Evolutionary conservation across 169 alveolate species (phyloP).

Genomic region (Babesia gibsoni): DNA sequence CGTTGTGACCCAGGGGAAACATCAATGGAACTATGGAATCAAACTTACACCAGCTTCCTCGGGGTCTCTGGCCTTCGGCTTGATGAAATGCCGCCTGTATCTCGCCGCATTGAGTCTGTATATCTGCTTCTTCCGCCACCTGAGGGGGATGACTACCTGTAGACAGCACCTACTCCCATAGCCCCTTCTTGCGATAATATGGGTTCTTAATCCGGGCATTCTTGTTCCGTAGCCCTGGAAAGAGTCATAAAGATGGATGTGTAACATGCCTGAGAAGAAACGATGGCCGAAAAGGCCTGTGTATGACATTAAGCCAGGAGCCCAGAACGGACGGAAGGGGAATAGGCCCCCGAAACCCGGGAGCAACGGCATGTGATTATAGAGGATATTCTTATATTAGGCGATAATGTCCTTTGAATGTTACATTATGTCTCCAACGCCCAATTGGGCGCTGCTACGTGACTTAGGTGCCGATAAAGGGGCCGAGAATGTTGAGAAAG

Average conservation of each 20-base stretch:
- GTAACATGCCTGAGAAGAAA: conserved; percentile 34
- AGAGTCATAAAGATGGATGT: neutral
- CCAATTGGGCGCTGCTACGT: conserved; percentile 13
- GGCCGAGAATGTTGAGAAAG: conserved; percentile 69
- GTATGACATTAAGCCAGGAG: neutral
- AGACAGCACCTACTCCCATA: conserved; percentile 67
- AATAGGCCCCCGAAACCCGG: neutral
- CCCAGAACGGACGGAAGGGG: neutral
- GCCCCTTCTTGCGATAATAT: conserved; percentile 75
- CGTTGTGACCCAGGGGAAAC: neutral
- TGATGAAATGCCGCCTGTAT: conserved; percentile 63
- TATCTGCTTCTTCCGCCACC: conserved; percentile 74
- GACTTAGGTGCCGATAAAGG: conserved; percentile 62
- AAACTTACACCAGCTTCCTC: conserved; percentile 62
- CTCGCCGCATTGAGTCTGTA: conserved; percentile 61
- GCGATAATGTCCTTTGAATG: conserved; percentile 11
- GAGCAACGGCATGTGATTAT: neutral
- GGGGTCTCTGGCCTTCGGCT: conserved; percentile 67
- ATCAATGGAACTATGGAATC: neutral
- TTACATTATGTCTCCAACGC: conserved; percentile 17
- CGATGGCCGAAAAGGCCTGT: neutral
- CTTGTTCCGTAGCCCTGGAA: conserved; percentile 58
- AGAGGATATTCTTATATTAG: neutral
- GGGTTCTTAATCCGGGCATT: conserved; percentile 72
- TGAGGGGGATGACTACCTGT: neutral